Percentiles rank a stretch among this genome's conserved stretches.
Evolutionary conservation across 768 basidiomycete genomes (phyloP).

Genomic region (Amanita pseudoporphyria): DNA sequence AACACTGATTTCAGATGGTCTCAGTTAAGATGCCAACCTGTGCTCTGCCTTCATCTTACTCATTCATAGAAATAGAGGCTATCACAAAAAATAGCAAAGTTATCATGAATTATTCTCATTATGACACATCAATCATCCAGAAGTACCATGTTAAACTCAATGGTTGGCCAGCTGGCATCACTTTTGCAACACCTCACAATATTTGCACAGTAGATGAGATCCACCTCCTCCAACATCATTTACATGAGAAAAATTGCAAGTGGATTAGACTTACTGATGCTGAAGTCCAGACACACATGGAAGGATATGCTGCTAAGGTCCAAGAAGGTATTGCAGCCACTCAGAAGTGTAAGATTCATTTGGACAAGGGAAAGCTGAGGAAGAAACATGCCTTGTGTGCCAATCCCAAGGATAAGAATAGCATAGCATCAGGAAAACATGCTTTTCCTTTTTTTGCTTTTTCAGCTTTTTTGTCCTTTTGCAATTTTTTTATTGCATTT

Average conservation of each 20-base stretch:
- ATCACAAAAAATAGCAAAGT: neutral
- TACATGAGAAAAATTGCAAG: neutral
- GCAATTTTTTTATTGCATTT: too few species aligned
- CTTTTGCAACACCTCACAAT: slow-evolving; percentile 6
- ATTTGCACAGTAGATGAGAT: slow-evolving; percentile 3
- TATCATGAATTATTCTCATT: slow-evolving; percentile 12
- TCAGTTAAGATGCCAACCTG: slow-evolving; percentile 6
- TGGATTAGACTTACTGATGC: neutral
- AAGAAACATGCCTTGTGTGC: neutral
- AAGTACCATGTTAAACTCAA: slow-evolving; percentile 9
- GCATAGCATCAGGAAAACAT: too few species aligned
- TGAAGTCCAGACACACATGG: neutral
- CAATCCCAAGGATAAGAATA: neutral
- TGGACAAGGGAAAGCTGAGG: slow-evolving; percentile 1
- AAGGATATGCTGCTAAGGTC: neutral
- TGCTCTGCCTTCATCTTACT: neutral
- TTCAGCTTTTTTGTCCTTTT: too few species aligned
- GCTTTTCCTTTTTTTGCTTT: too few species aligned
- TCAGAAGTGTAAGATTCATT: neutral
- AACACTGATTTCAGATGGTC: slow-evolving; percentile 2
- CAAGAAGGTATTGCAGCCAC: neutral
- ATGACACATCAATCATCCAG: too few species aligned
- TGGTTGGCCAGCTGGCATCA: slow-evolving; percentile 11
- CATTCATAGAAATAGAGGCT: slow-evolving; percentile 1
- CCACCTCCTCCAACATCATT: neutral